These are phyloP conservation scores for Diplogelasinospora grovesii DNA, from an alignment of 495 filamentous ascomycete species.

Conservation along the genomic window DNA sequence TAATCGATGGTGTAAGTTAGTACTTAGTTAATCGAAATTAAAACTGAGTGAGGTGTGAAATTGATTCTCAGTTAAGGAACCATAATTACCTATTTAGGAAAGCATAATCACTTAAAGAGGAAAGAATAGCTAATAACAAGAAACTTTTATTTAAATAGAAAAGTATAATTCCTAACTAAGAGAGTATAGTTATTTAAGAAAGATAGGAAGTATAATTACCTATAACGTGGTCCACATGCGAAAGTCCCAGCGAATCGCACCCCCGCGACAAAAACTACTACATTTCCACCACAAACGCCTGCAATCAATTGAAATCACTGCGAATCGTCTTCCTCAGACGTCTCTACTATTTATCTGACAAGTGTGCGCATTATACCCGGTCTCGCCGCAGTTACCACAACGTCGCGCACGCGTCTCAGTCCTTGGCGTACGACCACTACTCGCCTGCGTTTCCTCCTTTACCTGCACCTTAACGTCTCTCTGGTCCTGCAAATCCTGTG, in stretches of 20 bases:
- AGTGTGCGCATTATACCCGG: slow-evolving; percentile 7
- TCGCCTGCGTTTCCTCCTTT: background rate
- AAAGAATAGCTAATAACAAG: too few species aligned
- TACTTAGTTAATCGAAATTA: too few species aligned
- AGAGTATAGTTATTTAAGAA: too few species aligned
- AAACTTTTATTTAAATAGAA: too few species aligned
- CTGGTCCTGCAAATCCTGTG: background rate
- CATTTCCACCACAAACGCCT: background rate
- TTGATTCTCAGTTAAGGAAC: too few species aligned
- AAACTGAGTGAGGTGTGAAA: too few species aligned
- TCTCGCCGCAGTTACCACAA: background rate
- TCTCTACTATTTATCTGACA: slow-evolving; percentile 5
- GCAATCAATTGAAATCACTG: slow-evolving; percentile 6
- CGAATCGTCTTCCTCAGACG: slow-evolving; percentile 2
- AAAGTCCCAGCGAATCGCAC: background rate
- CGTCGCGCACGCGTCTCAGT: background rate
- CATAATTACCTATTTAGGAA: too few species aligned
- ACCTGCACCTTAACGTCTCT: background rate
- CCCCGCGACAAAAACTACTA: background rate
- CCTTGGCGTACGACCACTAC: background rate
- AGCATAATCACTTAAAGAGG: too few species aligned
- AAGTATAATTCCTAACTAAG: too few species aligned
- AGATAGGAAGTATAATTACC: too few species aligned
- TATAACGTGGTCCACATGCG: too few species aligned
- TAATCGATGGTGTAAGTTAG: too few species aligned